Percentiles rank a stretch among this genome's conserved stretches.
Conservation (phyloP, 441 rosid species). For the Euphorbia celastroides region DNA sequence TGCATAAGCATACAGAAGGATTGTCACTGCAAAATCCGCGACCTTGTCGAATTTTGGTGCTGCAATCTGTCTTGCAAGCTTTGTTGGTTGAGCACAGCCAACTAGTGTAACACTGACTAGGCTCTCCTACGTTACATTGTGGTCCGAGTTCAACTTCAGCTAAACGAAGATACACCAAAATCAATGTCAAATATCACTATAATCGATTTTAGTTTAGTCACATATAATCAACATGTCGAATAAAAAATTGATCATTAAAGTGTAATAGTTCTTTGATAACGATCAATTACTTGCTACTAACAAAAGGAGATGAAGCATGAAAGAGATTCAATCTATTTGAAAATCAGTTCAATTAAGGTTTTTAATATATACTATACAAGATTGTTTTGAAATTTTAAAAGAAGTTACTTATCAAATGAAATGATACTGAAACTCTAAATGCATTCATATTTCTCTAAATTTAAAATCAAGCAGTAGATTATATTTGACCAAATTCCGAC, state of each 20-base stretch:
- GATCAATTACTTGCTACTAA: conserved; percentile 12
- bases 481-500: no score
- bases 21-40: conserved; percentile 15
- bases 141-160: conserved; percentile 1
- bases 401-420: no score
- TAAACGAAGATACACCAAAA: background rate
- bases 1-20: conserved; percentile 16
- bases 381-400: no score
- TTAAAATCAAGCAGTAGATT: no score
- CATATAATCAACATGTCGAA: background rate
- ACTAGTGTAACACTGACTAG: background rate
- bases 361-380: conserved; percentile 3
- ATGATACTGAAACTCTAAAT: no score
- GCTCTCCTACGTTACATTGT: conserved; percentile 4
- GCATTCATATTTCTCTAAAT: no score
- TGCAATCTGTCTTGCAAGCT: conserved; percentile 20
- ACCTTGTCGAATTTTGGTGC: background rate
- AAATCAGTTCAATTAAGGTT: background rate
- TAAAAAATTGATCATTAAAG: background rate
- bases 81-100: conserved; percentile 13
- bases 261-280: no score
- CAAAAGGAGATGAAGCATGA: conserved; percentile 12
- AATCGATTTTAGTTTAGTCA: no score
- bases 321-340: conserved; percentile 4
- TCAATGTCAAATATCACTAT: no score